Base-by-base conservation (phyloP, 352 stramenopile species). In the Phytophthora constricta region DNA sequence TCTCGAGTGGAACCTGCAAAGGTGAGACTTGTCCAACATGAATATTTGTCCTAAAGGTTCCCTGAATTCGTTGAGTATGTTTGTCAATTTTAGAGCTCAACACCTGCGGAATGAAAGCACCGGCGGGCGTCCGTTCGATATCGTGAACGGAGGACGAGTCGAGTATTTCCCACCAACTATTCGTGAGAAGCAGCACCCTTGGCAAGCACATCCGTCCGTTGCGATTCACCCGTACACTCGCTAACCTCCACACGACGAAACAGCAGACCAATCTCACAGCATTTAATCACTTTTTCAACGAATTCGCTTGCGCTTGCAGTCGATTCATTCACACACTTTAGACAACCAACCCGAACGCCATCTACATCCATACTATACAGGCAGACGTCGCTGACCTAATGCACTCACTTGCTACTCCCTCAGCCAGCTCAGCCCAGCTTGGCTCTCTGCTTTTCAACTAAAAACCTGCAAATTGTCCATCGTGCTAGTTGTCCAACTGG, bases 21-120 rank as follows among this genome's bases (percentile, higher is more conserved):
- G 84, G 84, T 91, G 54, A 8, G 57, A 39, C 13, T n/a, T n/a
- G n/a, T n/a, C n/a, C n/a, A n/a, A n/a, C n/a, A n/a, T n/a, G n/a
- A 11, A 13, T 25, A 50, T 8, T 50, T 41, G 10, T 55, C 14
- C 42, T 28, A 39, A n/a, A n/a, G 20, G 20, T 20, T 55, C 19
- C 16, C 22, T 50, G 4, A 25, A 8, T 50, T 26, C 26, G 41
- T 31, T n/a, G n/a, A 28, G n/a, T 34, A 43, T 57, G 7, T 31
- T 25, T 23, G 43, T 33, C 14, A 31, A 55, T 13, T n/a, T 31
- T 48, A 93, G 82, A 41, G 83, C 85, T 19, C 83, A 91, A 65
- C n/a, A 90, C n/a, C 54, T 95, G 19, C 84, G 87, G 19, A 92
- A 95, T 51, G 66, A 93, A 76, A 76, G 77, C 60, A 77, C 80